Conservation (phyloP, 805 yeast genomes). For the Cyberlindnera japonica region DNA sequence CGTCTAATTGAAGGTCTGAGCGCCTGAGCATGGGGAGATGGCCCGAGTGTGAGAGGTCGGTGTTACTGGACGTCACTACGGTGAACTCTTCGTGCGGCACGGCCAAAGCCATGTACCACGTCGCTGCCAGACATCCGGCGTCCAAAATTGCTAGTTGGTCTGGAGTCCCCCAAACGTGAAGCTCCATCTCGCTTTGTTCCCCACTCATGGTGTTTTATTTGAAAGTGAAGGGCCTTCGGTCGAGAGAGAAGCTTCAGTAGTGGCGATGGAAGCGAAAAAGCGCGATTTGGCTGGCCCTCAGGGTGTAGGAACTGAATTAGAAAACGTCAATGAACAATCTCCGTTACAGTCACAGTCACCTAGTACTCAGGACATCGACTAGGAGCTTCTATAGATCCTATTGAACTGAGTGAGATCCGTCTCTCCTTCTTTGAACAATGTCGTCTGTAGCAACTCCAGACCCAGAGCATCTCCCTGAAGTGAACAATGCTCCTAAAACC, state of each 20-base stretch:
- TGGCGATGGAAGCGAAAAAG: too few relatives aligned
- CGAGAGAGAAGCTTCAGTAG: too few relatives aligned
- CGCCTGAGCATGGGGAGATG: slow-evolving; percentile 45
- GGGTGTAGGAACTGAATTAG: too few relatives aligned
- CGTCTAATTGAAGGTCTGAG: slow-evolving; percentile 31
- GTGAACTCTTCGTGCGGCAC: slow-evolving; percentile 24
- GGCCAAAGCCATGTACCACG: slow-evolving; percentile 37
- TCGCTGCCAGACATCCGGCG: slow-evolving; percentile 48
- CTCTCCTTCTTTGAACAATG: slow-evolving; percentile 1
- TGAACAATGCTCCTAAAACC: background rate
- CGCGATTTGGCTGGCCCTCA: too few relatives aligned
- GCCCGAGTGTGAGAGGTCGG: slow-evolving; percentile 47
- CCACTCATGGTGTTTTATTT: too few relatives aligned
- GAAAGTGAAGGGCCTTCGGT: background rate
- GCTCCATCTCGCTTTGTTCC: slow-evolving; percentile 21
- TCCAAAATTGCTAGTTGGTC: slow-evolving; percentile 41
- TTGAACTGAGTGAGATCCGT: too few relatives aligned
- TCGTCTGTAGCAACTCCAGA: slow-evolving; percentile 1
- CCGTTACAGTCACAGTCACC: too few relatives aligned
- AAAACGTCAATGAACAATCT: background rate
- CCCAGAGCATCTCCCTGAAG: background rate
- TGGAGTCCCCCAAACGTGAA: slow-evolving; percentile 54
- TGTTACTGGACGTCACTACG: slow-evolving; percentile 55
- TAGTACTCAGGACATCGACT: too few relatives aligned
- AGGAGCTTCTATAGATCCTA: too few relatives aligned